Percentiles rank a stretch among this genome's conserved stretches.
phyloP scores from a whole-genome alignment of 306 rosid species.

The Castanospermum australe region DNA sequence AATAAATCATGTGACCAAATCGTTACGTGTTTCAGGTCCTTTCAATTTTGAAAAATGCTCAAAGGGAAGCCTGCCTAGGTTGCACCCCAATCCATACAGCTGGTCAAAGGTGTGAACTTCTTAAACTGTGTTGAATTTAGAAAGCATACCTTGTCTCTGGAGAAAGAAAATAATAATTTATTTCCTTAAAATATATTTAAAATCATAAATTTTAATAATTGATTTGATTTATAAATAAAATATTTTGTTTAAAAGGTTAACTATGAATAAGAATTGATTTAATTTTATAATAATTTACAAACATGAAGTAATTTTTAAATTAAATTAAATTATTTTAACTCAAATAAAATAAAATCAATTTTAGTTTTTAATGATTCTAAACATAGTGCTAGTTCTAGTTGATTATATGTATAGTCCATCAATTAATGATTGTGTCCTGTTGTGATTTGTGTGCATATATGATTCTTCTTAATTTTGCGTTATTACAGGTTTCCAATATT shows the following conservation, averaged over 20 bases:
- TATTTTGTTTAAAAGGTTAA: too few species aligned
- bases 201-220: too few species aligned
- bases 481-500: constrained; percentile 63
- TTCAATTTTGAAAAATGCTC: constrained; percentile 65
- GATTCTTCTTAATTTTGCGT: constrained; percentile 8
- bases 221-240: too few species aligned
- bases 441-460: neutral
- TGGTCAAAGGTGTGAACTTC: constrained; percentile 64
- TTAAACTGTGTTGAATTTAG: neutral
- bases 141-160: neutral
- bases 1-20: neutral
- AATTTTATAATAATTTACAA: too few species aligned
- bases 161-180: neutral
- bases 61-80: constrained; percentile 46
- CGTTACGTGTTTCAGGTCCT: constrained; percentile 53
- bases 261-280: too few species aligned
- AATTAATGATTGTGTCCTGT: neutral
- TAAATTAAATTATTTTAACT: too few species aligned
- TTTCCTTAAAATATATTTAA: too few species aligned
- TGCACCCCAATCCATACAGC: constrained; percentile 68
- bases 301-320: too few species aligned
- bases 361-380: too few species aligned
- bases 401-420: neutral
- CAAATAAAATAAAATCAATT: too few species aligned
- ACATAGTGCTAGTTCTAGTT: too few species aligned